Conservation (phyloP, 192 early-diverging fungal genomes). For the Entomortierella parvispora region DNA sequence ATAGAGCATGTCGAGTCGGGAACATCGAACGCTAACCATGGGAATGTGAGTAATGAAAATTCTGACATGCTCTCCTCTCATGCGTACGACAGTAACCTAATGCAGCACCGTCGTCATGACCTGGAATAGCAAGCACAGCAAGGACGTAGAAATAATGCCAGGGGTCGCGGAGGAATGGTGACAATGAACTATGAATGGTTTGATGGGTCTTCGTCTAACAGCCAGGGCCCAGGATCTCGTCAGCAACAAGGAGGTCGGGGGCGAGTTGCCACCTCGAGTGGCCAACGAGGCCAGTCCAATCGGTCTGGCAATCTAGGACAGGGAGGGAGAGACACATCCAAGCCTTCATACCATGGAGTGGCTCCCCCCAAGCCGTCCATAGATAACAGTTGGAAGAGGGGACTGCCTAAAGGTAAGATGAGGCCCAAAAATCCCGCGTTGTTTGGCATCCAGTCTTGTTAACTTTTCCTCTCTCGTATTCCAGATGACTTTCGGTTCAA, state of each 20-base stretch:
- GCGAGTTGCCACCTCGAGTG: neutral
- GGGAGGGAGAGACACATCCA: constrained; percentile 3
- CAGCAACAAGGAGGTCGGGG: constrained; percentile 1
- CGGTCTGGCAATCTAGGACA: neutral
- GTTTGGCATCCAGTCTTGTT: too few relatives aligned
- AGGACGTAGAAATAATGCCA: neutral
- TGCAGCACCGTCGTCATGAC: too few relatives aligned
- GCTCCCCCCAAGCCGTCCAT: constrained; percentile 7
- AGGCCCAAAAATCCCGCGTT: neutral
- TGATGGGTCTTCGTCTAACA: constrained; percentile 1
- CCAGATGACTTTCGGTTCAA: constrained; percentile 41
- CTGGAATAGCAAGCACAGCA: too few relatives aligned
- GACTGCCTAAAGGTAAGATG: constrained; percentile 16
- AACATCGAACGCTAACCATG: too few relatives aligned
- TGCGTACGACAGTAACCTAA: too few relatives aligned
- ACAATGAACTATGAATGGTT: constrained; percentile 20
- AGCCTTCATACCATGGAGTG: constrained; percentile 3
- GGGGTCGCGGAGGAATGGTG: neutral
- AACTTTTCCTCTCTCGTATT: neutral
- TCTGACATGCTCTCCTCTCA: too few relatives aligned
- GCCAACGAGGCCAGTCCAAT: neutral
- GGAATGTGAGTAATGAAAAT: too few relatives aligned
- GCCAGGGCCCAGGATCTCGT: neutral
- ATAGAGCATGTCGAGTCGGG: too few relatives aligned
- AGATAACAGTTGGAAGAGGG: constrained; percentile 30